Evolutionary conservation across 352 stramenopile species (phyloP), one percentile per base, ranked within the genome.

Genomic region (Pythium aquatile): DNA sequence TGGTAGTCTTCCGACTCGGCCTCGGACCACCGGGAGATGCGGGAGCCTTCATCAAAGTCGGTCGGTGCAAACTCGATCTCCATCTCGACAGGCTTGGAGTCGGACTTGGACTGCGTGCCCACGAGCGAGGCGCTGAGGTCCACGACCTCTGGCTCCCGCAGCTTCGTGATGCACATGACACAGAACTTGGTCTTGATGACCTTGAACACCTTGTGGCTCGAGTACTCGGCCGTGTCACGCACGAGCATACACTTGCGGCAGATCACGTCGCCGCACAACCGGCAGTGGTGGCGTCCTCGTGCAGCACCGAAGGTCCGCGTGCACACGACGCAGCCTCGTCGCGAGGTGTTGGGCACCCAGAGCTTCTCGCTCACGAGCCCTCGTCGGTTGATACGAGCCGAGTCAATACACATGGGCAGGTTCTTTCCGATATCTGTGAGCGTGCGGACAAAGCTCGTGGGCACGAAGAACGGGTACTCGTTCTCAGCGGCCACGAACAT

Each of bases 201-300:
- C 44, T 85, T 76, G 57, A 85, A 82, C 1, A 67, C 83, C 17
- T 79, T 78, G 26, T 65, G 53, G 14, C 46, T 57, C 24, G n/a
- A 58, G 35, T 75, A 67, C 20, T 76, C 62, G 13, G 74, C 76
- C 16, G 78, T 75, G 28, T 81, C 75, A 42, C 80, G 80, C 61
- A 81, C 66, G 9, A 76, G 71, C 73, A 83, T 76, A 58, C 84
- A 93, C 62, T 82, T 87, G 53, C 81, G 69, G 60, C 84, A 93
- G 32, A 85, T 78, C 28, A 93, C 77, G 20, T 93, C 84, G n/a
- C 84, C 84, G 48, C 84, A 93, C 29, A 93, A 68, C 9, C 84
- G 84, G 40, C 84, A 93, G 65, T 93, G 84, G 63, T 93, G 84
- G 11, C 83, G 79, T 1, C 80, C 78, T 37, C 81, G 79, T 64